Evolutionary conservation across 441 rosid species (phyloP).

Genomic region (Mallotus repandus): DNA sequence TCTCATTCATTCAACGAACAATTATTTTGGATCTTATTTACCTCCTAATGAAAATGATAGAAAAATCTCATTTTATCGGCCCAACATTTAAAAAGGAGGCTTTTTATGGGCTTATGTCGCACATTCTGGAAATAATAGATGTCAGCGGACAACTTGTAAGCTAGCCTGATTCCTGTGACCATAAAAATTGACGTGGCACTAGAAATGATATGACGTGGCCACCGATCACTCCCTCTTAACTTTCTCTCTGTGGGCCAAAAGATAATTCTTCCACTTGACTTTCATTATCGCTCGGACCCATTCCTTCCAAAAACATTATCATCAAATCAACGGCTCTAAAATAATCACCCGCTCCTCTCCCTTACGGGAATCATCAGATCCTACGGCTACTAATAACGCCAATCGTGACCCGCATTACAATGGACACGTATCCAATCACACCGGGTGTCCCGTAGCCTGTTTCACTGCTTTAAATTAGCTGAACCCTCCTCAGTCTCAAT

Average conservation of each 20-base stretch:
- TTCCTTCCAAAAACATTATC: neutral
- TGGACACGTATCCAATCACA: neutral
- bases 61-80: too few species aligned
- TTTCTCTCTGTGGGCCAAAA: neutral
- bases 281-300: too few species aligned
- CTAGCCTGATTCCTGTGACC: conserved; percentile 3
- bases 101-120: neutral
- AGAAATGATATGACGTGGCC: conserved; percentile 15
- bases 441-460: conserved; percentile 6
- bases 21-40: too few species aligned
- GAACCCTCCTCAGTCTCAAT: too few species aligned
- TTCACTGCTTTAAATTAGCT: neutral
- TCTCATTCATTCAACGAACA: too few species aligned
- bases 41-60: too few species aligned
- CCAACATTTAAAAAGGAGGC: too few species aligned
- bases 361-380: neutral
- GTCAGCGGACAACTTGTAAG: neutral
- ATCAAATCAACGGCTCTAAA: neutral
- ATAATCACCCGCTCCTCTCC: too few species aligned
- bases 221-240: conserved; percentile 6
- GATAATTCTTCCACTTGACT: too few species aligned
- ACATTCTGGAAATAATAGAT: neutral
- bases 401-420: neutral
- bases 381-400: neutral
- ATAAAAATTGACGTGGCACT: conserved; percentile 11